Evolutionary conservation across 31 red algal species (phyloP), one percentile per base, ranked within the genome.

Genomic region (Bonnemaisonia californica): DNA sequence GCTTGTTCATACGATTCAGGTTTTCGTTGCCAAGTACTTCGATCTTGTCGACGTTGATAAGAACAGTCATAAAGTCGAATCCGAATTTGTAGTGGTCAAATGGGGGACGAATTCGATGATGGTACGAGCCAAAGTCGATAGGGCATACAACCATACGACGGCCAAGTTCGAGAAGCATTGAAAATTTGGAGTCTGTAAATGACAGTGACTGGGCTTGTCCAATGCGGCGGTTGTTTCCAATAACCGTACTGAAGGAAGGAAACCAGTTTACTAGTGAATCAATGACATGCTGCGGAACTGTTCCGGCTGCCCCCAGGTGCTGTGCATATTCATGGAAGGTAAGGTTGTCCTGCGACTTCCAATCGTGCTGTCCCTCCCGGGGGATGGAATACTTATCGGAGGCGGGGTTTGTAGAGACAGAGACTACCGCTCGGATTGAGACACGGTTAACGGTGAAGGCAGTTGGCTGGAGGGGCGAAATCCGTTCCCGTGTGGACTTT

Each of bases 11-110:
- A 16, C 61, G n/a, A 5, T 3, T 32, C 21, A 98, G 67, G 54
- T 85, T 74, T 56, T 88, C 69, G 31, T 24, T 31, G 56, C 89
- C 89, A 21, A 77, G 32, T 54, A 97, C 63, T 22, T 56, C 41
- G 18, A 78, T 90, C 1, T 77, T 18, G 55, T 62, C 30, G 29
- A 76, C 4, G 56, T 97, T 40, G 54, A 97, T 54, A 27, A 97
- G 70, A 35, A 84, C 64, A 13, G 48, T 70, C 4, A 83, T 54
- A 65, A 97, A 97, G 33, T 97, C 77, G 40, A 93, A 81, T 9
- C 89, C 84, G 74, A 97, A 97, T 67, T 77, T 81, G 60, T 93
- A 92, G 69, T 90, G 89, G 55, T 97, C 94, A 63, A 97, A 97
- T 0, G 94, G 94, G 29, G 79, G 36, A 5, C 89, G 78, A 4